Percentiles rank a stretch among this genome's conserved stretches.
Evolutionary conservation across 352 stramenopile genomes (phyloP).

Genomic region (Pilasporangium apinafurcum): DNA sequence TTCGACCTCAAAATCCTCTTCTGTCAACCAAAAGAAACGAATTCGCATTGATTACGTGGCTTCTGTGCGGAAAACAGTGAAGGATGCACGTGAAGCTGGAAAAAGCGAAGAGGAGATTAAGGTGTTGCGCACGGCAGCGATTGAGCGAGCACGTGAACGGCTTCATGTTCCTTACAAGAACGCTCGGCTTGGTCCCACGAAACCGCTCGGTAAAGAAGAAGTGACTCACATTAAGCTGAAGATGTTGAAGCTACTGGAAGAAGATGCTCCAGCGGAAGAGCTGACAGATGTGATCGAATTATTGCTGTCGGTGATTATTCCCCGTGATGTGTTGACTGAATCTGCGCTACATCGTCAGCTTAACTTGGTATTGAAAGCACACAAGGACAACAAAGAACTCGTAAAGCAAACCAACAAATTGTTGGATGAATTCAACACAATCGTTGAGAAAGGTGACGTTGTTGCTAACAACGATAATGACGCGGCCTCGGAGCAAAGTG

Average conservation of each 20-base stretch:
- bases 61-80: constrained; percentile 74
- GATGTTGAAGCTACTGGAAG: constrained; percentile 80
- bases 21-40: constrained; percentile 58
- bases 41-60: constrained; percentile 85
- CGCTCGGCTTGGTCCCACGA: constrained; percentile 54
- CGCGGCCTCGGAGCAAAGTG: constrained; percentile 10
- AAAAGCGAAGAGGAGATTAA: constrained; percentile 80
- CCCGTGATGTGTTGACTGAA: constrained; percentile 65
- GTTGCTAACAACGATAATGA: constrained; percentile 7
- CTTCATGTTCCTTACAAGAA: constrained; percentile 80
- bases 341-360: constrained; percentile 70
- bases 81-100: constrained; percentile 65
- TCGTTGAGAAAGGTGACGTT: constrained; percentile 44
- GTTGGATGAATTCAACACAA: constrained; percentile 72
- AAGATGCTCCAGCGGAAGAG: constrained; percentile 71
- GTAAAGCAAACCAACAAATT: constrained; percentile 77
- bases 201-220: constrained; percentile 77
- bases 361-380: constrained; percentile 65
- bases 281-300: constrained; percentile 81
- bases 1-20: constrained; percentile 4
- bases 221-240: constrained; percentile 81
- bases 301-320: constrained; percentile 72
- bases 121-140: constrained; percentile 51
- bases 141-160: constrained; percentile 71
- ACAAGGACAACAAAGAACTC: constrained; percentile 86